A percentile compares a stretch with the other conserved stretches of the same genome.
phyloP scores from a whole-genome alignment of 371 early-diverging fungal genomes.

The Gilbertella persicaria region DNA sequence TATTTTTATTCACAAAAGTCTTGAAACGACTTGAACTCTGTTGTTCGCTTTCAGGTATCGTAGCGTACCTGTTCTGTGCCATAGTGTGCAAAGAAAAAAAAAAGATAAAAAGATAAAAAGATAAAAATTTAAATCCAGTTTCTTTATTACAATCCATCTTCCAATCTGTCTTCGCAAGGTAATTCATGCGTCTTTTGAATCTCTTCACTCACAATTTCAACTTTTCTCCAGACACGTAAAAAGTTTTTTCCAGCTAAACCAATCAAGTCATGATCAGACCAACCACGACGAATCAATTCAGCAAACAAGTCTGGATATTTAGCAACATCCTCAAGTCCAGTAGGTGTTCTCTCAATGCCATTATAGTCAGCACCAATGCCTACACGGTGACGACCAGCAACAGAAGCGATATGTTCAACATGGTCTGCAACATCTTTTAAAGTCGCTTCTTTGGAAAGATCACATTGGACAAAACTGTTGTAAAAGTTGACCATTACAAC shows the following conservation, averaged over 20 bases:
- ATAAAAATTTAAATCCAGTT: not conserved
- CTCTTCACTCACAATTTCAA: constrained; percentile 43
- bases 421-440: constrained; percentile 62
- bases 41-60: not conserved
- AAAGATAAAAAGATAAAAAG: not conserved
- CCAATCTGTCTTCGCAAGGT: constrained; percentile 35
- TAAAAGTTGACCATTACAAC: constrained; percentile 71
- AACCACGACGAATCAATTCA: constrained; percentile 60
- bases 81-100: not conserved
- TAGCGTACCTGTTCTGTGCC: not conserved
- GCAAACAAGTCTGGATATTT: constrained; percentile 66
- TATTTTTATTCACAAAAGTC: not conserved
- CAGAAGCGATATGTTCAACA: constrained; percentile 53
- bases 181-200: constrained; percentile 25
- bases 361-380: constrained; percentile 73
- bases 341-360: constrained; percentile 56
- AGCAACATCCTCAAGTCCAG: constrained; percentile 65
- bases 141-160: too few species aligned
- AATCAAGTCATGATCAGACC: constrained; percentile 55
- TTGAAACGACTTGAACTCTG: not conserved
- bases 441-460: constrained; percentile 42
- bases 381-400: constrained; percentile 59
- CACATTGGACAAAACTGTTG: constrained; percentile 51
- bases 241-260: constrained; percentile 61
- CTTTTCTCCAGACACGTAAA: constrained; percentile 49